These are phyloP conservation scores for Rhodofomes roseus DNA, from an alignment of 1,284 basidiomycete species.

Conservation along the genomic window DNA sequence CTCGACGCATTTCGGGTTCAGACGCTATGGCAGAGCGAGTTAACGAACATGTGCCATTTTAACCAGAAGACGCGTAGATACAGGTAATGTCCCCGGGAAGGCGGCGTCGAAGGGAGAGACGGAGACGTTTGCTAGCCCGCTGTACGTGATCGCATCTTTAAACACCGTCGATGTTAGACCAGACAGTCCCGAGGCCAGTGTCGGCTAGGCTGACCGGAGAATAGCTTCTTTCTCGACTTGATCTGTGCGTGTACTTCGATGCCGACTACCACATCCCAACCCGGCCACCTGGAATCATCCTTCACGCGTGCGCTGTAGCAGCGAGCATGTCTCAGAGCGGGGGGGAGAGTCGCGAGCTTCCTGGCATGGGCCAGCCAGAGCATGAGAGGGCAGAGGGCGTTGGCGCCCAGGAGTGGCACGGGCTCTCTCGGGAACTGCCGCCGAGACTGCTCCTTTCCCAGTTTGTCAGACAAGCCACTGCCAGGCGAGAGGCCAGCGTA, in stretches of 20 bases:
- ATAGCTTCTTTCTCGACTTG: slow-evolving; percentile 83
- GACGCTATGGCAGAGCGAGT: slow-evolving; percentile 42
- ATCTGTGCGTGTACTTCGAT: slow-evolving; percentile 97
- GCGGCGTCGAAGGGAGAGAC: slow-evolving; percentile 88
- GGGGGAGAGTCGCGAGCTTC: slow-evolving; percentile 7
- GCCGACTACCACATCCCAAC: slow-evolving; percentile 87
- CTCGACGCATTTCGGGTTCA: slow-evolving; percentile 80
- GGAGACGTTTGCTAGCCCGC: slow-evolving; percentile 63
- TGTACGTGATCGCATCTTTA: slow-evolving; percentile 38
- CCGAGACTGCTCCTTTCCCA: slow-evolving; percentile 5
- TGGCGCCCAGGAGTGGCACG: not conserved
- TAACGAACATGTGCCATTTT: not conserved
- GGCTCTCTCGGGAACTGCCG: slow-evolving; percentile 8
- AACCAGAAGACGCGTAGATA: slow-evolving; percentile 34
- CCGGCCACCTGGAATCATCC: slow-evolving; percentile 46
- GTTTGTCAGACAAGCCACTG: slow-evolving; percentile 10
- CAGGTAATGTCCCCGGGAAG: slow-evolving; percentile 91
- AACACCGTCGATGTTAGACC: not conserved
- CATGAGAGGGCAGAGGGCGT: slow-evolving; percentile 15
- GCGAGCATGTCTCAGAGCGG: slow-evolving; percentile 14
- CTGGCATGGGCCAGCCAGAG: slow-evolving; percentile 16
- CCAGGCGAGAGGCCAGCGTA: not conserved
- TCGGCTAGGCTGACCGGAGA: slow-evolving; percentile 63
- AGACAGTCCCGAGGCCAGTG: not conserved
- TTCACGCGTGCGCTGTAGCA: slow-evolving; percentile 11